Conservation (phyloP, 805 yeast species). For the Alloascoidea hylecoeti region DNA sequence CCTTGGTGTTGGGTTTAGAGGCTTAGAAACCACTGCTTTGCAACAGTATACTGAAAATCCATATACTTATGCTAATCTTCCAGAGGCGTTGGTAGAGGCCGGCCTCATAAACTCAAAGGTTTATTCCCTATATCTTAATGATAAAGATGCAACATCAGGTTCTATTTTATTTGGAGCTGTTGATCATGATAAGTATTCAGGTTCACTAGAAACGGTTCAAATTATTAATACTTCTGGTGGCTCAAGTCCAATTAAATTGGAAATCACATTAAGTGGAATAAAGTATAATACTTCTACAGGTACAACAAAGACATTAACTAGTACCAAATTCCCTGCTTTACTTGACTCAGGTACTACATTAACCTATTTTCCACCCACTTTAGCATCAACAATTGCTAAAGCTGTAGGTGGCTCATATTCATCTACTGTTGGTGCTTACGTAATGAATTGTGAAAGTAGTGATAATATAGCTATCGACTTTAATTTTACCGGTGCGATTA, state of each 20-base stretch:
- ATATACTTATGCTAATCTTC: constrained; percentile 3
- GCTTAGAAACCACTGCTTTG: constrained; percentile 44
- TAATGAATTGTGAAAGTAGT: constrained; percentile 12
- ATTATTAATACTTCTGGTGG: background rate
- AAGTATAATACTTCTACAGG: background rate
- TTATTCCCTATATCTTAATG: constrained; percentile 1
- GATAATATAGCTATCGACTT: constrained; percentile 6
- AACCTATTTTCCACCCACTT: constrained; percentile 28
- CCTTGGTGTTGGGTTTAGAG: constrained; percentile 58
- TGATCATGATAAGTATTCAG: constrained; percentile 25
- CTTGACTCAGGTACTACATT: constrained; percentile 44
- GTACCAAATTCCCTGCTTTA: constrained; percentile 22
- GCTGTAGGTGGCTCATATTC: constrained; percentile 22
- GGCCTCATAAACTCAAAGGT: constrained; percentile 2
- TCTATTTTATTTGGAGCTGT: constrained; percentile 29
- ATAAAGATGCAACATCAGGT: constrained; percentile 12
- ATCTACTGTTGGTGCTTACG: constrained; percentile 22
- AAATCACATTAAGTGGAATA: background rate
- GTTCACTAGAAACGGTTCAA: constrained; percentile 17
- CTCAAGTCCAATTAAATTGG: background rate
- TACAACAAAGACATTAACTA: background rate
- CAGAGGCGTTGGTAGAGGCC: constrained; percentile 1
- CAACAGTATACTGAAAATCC: background rate
- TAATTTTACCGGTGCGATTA: constrained; percentile 8
- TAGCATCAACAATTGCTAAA: constrained; percentile 15